Evolutionary conservation across 202 grass and related monocot species (phyloP).

Genomic region (Cymbopogon flexuosus): DNA sequence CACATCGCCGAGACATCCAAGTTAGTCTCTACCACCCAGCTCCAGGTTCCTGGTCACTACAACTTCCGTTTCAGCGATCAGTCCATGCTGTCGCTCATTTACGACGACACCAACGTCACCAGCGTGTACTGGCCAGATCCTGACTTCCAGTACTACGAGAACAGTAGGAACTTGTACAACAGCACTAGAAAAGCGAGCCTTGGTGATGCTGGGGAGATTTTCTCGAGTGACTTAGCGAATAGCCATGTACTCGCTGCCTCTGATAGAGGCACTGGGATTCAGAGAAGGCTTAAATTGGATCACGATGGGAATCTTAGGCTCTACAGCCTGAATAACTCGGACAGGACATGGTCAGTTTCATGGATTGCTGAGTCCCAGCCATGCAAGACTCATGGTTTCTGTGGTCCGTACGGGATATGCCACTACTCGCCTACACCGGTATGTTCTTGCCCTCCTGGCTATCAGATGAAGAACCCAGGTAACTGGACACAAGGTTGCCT

Average conservation of each 20-base stretch:
- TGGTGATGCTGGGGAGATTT: conserved; percentile 34
- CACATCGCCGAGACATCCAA: conserved; percentile 18
- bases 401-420: conserved; percentile 61
- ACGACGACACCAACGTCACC: conserved; percentile 35
- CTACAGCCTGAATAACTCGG: conserved; percentile 50
- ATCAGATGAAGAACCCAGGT: conserved; percentile 40
- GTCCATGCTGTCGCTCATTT: conserved; percentile 40
- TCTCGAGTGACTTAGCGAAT: conserved; percentile 34
- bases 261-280: conserved; percentile 39
- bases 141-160: conserved; percentile 36
- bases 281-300: conserved; percentile 58
- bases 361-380: conserved; percentile 37
- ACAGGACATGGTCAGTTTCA: conserved; percentile 33
- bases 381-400: conserved; percentile 49
- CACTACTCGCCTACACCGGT: conserved; percentile 38
- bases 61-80: conserved; percentile 42
- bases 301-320: conserved; percentile 58
- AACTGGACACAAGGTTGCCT: conserved; percentile 60
- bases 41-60: conserved; percentile 22
- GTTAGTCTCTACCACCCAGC: conserved; percentile 32
- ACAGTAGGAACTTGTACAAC: conserved; percentile 43
- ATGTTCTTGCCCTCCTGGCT: conserved; percentile 57
- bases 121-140: conserved; percentile 59
- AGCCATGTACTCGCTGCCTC: conserved; percentile 28
- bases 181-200: conserved; percentile 40